Evolutionary conservation across 768 basidiomycete genomes (phyloP).

Genomic region (Mycena maculata): DNA sequence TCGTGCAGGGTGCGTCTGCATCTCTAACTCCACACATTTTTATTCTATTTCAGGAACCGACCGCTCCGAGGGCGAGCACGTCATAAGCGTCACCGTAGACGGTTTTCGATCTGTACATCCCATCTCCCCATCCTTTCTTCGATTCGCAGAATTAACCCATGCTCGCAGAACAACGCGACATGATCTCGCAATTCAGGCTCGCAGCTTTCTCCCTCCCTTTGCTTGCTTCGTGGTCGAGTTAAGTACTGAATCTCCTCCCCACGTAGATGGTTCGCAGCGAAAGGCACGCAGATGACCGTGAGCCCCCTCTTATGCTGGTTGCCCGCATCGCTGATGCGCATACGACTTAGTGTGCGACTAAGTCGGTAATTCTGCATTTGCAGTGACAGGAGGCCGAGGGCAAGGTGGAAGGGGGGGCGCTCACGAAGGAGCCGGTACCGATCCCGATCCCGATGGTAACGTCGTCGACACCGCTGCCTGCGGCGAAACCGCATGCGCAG

Average conservation of each 20-base stretch:
- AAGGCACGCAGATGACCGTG: constrained; percentile 91
- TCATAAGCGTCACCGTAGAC: constrained; percentile 93
- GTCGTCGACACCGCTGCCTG: constrained; percentile 39
- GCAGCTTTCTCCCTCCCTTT: constrained; percentile 48
- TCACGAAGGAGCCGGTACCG: not conserved
- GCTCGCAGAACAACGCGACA: constrained; percentile 71
- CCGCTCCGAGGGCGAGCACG: constrained; percentile 74
- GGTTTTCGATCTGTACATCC: constrained; percentile 87
- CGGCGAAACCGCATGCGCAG: constrained; percentile 13
- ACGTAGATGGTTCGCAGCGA: constrained; percentile 92
- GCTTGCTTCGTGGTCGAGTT: too few species aligned
- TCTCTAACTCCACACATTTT: not conserved
- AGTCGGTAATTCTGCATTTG: constrained; percentile 85
- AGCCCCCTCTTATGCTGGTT: constrained; percentile 36
- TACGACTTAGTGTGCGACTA: constrained; percentile 84
- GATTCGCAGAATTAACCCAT: not conserved
- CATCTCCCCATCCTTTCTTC: constrained; percentile 41
- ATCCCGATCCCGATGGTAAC: constrained; percentile 8
- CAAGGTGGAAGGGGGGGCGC: constrained; percentile 25
- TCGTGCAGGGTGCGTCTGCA: constrained; percentile 66
- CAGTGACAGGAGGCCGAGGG: constrained; percentile 83
- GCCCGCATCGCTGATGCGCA: not conserved
- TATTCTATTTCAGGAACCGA: constrained; percentile 10
- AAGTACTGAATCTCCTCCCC: too few species aligned
- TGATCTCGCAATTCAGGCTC: constrained; percentile 93